Base-by-base conservation (phyloP, 1,139 yeast species). In the Magnusiomyces tetraspermus region DNA sequence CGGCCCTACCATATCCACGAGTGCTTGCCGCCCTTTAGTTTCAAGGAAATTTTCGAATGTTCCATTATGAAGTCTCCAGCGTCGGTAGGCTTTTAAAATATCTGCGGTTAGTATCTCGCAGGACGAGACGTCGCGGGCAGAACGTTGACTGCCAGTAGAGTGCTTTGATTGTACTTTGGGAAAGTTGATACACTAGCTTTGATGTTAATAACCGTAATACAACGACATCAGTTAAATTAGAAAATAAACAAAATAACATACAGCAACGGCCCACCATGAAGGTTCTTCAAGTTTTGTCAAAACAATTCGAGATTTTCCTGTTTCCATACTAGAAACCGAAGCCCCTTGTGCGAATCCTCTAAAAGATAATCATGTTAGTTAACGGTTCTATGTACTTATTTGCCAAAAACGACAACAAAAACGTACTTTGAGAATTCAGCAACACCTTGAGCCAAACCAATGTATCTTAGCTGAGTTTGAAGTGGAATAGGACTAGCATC, bases 391-490 rank as follows among this genome's bases (percentile, higher is more conserved):
- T n/a, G n/a, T n/a, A n/a, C n/a, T n/a, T n/a, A n/a, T n/a, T n/a
- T 42, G 26, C 46, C 23, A 38, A 5, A 8, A 24, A 24, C 19
- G 6, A 17, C 3, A 33, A 33, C 4, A 47, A 37, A 23, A 10
- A 24, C 55, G 44, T 50, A 54, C 56, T 50, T 51, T 44, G 63
- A 56, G 49, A 65, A 59, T 54, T 62, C 67, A 6, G 61, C 61
- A 21, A 65, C 61, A 1, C 68, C 68, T 48, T 65, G 68, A 3
- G 67, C 64, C 19, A 65, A 56, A 1, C 68, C 68, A 19, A 65
- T 61, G 36, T 63, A 61, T 28, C 65, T 52, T 17, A 65, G 58
- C 48, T 61, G 59, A 24, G 56, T 54, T 36, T 62, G 59, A 22
- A 56, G 46, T 1, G 59, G 57, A 19, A 59, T 53, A 3, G 57